A percentile compares a stretch with the other conserved stretches of the same genome.
Conservation (phyloP, 2,329 filamentous ascomycete genomes). For the Chalaropsis ovoidea region DNA sequence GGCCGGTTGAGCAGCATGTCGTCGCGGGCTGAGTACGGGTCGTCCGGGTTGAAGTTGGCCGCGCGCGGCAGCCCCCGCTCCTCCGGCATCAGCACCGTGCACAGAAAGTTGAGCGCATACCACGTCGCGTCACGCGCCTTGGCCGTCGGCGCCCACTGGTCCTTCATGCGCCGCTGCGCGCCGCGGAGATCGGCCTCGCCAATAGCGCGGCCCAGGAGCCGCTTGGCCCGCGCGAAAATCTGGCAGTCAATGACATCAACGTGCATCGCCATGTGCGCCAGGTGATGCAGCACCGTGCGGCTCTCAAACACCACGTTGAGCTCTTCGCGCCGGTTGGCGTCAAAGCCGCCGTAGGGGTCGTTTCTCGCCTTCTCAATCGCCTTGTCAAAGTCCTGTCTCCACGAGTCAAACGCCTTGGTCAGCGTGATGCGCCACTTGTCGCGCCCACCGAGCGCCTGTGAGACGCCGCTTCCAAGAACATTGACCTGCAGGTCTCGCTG, state of each 20-base stretch:
- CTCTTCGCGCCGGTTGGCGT: constrained; percentile 17
- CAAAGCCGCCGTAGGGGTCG: constrained; percentile 39
- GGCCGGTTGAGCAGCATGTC: constrained; percentile 84
- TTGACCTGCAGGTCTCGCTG: constrained; percentile 88
- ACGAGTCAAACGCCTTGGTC: constrained; percentile 81
- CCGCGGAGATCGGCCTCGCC: constrained; percentile 69
- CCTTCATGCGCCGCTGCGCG: constrained; percentile 73
- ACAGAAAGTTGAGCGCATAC: constrained; percentile 81
- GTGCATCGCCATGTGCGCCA: constrained; percentile 97
- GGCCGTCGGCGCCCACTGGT: constrained; percentile 79
- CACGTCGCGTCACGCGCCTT: constrained; percentile 84
- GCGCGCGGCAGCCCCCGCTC: constrained; percentile 27
- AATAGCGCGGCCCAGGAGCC: constrained; percentile 76
- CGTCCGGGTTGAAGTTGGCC: constrained; percentile 31
- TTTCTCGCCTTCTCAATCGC: constrained; percentile 54
- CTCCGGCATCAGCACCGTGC: constrained; percentile 66
- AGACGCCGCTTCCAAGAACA: constrained; percentile 63
- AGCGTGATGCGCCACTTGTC: constrained; percentile 85
- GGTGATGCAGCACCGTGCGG: constrained; percentile 77
- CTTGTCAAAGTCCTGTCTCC: constrained; percentile 86
- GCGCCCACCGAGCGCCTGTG: constrained; percentile 68
- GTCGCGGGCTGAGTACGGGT: constrained; percentile 67
- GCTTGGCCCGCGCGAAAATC: constrained; percentile 80
- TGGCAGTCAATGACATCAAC: constrained; percentile 96
- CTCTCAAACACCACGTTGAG: constrained; percentile 63